Evolutionary conservation across 306 rosid genomes (phyloP).

Genomic region (Cucumis cinereus): DNA sequence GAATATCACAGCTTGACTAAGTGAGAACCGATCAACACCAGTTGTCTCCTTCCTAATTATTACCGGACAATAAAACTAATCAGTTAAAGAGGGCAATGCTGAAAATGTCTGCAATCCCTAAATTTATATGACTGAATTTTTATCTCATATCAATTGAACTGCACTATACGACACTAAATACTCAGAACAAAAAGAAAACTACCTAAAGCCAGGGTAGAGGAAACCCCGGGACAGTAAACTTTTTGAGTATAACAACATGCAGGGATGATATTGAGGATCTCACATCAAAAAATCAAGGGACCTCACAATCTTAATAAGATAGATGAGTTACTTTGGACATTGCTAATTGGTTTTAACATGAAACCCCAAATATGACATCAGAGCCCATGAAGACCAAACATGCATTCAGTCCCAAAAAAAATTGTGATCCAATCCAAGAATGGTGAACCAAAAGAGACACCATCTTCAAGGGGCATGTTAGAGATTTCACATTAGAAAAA

Average conservation of each 20-base stretch:
- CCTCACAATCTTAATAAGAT: too few relatives aligned
- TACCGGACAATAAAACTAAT: neutral
- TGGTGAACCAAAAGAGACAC: too few relatives aligned
- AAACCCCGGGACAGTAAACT: neutral
- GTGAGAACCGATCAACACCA: slow-evolving; percentile 79
- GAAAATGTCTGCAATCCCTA: neutral
- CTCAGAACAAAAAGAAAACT: neutral
- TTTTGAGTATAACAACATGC: neutral
- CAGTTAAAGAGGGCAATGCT: neutral
- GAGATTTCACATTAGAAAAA: too few relatives aligned
- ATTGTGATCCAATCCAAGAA: too few relatives aligned
- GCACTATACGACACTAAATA: neutral
- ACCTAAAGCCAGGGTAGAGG: neutral
- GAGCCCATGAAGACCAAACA: too few relatives aligned
- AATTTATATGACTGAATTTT: neutral
- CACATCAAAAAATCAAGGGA: too few relatives aligned
- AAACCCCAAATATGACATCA: too few relatives aligned
- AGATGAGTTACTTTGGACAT: too few relatives aligned
- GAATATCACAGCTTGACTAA: slow-evolving; percentile 93
- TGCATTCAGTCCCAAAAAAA: too few relatives aligned
- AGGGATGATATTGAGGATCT: too few relatives aligned
- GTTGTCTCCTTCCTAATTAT: slow-evolving; percentile 68
- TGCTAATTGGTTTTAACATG: too few relatives aligned
- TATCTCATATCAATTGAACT: neutral
- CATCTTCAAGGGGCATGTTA: too few relatives aligned